These are phyloP conservation scores for Trichophyton simii DNA, from an alignment of 2,329 filamentous ascomycete genomes.

Conservation along the genomic window DNA sequence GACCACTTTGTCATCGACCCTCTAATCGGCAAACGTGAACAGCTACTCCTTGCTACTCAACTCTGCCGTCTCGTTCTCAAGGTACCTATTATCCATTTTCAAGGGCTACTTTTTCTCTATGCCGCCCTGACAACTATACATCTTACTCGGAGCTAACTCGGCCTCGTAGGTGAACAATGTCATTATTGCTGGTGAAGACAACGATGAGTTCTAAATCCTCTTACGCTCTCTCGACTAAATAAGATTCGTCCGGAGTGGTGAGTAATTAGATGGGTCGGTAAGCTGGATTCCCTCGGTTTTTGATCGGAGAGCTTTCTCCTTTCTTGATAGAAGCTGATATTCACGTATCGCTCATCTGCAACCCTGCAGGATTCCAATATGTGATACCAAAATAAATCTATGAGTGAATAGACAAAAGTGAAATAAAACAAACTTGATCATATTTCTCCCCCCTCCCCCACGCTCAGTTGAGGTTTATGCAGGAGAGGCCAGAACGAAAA, in stretches of 20 bases:
- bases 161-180: constrained; percentile 63
- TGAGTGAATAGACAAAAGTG: neutral
- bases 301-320: neutral
- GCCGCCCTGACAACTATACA: neutral
- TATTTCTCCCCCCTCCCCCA: neutral
- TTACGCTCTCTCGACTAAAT: neutral
- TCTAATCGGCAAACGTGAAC: constrained; percentile 94
- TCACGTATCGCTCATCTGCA: neutral
- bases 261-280: neutral
- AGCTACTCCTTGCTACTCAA: constrained; percentile 90
- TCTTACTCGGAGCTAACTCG: constrained; percentile 14
- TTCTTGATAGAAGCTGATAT: neutral
- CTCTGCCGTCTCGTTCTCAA: constrained; percentile 96
- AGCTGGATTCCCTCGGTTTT: neutral
- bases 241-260: neutral
- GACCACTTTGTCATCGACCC: constrained; percentile 97
- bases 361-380: neutral
- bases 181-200: constrained; percentile 76
- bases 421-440: neutral
- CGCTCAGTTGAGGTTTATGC: neutral
- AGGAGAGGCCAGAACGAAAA: neutral
- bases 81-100: constrained; percentile 33
- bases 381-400: neutral
- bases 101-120: neutral
- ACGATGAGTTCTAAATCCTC: constrained; percentile 61